Evolutionary conservation across 345 rosid species (phyloP), one percentile per base, ranked within the genome.

Genomic region (Ricinus communis): DNA sequence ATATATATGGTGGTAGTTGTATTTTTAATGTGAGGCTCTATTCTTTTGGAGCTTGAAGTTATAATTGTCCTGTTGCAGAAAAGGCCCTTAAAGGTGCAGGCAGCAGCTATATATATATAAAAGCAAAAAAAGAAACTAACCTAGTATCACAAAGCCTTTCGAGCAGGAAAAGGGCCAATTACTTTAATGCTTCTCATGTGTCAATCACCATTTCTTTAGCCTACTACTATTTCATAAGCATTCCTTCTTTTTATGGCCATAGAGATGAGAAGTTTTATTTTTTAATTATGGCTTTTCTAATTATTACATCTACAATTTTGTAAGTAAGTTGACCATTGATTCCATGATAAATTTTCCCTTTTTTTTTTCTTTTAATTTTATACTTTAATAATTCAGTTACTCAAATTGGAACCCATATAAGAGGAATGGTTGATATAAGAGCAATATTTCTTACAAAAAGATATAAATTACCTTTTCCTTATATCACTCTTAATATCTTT

Each of bases 1-100:
- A 31, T n/a, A 38, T 66, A 66, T 36, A 51, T 59, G 70, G 70
- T 36, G 31, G 70, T 52, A 30, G 59, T n/a, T 52, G 47, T 12
- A n/a, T 21, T 33, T 11, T 38, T 28, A 12, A 2, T 40, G 43
- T 21, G 57, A 33, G 58, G 22, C 40, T 14, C 25, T 11, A 38
- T 25, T 4, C 15, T 38, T 36, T 13, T 52, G 47, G 49, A 31
- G 5, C 43, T 43, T 4, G n/a, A 27, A 49, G 5, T 18, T n/a
- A 53, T 38, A 1, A 25, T 40, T 27, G 55, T 47, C 38, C 27
- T 33, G 30, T 43, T 56, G n/a, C 65, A 69, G 49, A 22, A 28
- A 30, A 56, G 33, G 31, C 4, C 3, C 11, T 38, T 22, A 0
- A 5, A 46, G 46, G 47, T 1, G 22, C 5, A 52, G 24, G 43